These are phyloP conservation scores for Fraxinus sp. DNA, from an alignment of 305 asterid genomes.

Conservation along the genomic window DNA sequence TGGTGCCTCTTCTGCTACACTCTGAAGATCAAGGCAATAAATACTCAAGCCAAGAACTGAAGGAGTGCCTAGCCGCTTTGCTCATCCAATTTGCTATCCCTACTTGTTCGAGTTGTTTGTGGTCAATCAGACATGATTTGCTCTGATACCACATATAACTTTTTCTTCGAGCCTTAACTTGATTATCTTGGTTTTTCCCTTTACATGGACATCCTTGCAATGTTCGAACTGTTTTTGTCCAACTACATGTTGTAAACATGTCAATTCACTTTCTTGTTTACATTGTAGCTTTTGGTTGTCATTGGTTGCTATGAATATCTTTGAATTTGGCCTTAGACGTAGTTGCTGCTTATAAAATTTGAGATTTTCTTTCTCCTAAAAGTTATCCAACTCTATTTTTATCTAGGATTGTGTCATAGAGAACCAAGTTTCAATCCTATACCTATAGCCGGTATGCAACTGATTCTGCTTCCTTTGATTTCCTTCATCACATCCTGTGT, in stretches of 20 bases:
- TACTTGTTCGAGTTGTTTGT: neutral
- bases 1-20: neutral
- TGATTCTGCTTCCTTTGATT: neutral
- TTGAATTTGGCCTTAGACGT: neutral
- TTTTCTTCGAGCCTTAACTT: neutral
- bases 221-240: neutral
- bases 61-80: neutral
- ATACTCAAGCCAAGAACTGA: neutral
- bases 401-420: neutral
- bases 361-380: neutral
- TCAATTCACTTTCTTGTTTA: neutral
- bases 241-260: neutral
- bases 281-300: neutral
- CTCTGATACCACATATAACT: neutral
- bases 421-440: neutral
- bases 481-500: neutral
- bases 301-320: neutral
- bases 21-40: neutral
- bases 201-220: neutral
- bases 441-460: neutral
- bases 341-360: neutral
- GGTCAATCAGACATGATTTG: neutral
- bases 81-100: neutral
- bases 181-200: neutral
- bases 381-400: neutral